Evolutionary conservation across 257 asterid genomes (phyloP), one percentile per base, ranked within the genome.

Genomic region (Nicotiana obtusifolia): DNA sequence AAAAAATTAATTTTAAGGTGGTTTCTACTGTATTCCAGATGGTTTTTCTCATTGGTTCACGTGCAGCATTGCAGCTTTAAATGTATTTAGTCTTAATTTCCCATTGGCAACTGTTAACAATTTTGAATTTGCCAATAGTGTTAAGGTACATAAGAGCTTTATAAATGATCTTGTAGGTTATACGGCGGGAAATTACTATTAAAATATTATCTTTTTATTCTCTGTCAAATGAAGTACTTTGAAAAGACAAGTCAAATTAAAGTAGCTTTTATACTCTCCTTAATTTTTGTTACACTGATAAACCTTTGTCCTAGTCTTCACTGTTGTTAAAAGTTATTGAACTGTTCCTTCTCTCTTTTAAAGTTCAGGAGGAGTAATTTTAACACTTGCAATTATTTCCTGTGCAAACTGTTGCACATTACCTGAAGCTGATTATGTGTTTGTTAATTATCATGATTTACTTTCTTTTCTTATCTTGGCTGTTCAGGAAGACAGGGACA

Each of bases 401-500:
- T 49, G 62, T 49, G 33, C 15, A 49, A 75, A 26, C 24, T 49
- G 44, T 26, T 82, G 77, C 30, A 8, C 69, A 35, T 56, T 62
- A 59, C 71, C 80, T 83, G 82, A 81, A 59, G 83, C 86, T 81
- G 80, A 80, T 86, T 80, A 28, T 80, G 62, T 35, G 76, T 56
- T 17, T 41, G 44, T 20, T 49, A 24, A 15, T 15, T 53, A 22
- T 47, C 68, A 30, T 61, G 60, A 64, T 57, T 20, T 80, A 67
- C 24, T 76, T 47, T 35, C 15, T 76, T 83, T 86, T 71, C 64
- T 81, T 88, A 41, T 68, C 57, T 81, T 87, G 87, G 82, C 82
- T 76, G 33, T 84, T 68, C 91, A 95, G 99, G 99, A 92, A 86
- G 99, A 95, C 90, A 88, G 91, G 87, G 98, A 95, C 88, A 94